A percentile compares a stretch with the other conserved stretches of the same genome.
Conservation (phyloP, 805 yeast species). For the Metschnikowia gelsemii region DNA sequence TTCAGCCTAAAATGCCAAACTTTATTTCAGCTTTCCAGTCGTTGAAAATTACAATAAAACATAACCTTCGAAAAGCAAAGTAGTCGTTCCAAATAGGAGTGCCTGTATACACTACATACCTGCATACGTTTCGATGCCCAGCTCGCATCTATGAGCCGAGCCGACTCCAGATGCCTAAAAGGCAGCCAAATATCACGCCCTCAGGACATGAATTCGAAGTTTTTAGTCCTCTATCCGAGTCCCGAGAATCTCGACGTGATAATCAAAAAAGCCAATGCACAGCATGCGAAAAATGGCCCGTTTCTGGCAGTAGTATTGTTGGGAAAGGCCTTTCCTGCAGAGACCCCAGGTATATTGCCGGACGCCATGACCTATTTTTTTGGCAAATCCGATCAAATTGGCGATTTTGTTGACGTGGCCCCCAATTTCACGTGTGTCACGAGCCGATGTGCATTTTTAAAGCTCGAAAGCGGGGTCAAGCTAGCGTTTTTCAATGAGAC, state of each 20-base stretch:
- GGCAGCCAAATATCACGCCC: too few relatives aligned
- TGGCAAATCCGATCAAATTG: conserved; percentile 13
- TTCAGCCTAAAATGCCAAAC: too few relatives aligned
- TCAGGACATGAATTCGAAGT: conserved; percentile 30
- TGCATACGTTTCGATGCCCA: too few relatives aligned
- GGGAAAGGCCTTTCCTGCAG: conserved; percentile 32
- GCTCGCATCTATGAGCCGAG: too few relatives aligned
- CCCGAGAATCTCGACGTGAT: conserved; percentile 44
- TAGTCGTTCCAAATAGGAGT: too few relatives aligned
- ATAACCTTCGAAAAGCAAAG: too few relatives aligned
- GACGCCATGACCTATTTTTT: conserved; percentile 29
- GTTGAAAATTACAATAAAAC: too few relatives aligned
- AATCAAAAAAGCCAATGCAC: conserved; percentile 44
- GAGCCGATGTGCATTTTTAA: conserved; percentile 33
- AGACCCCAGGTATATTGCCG: conserved; percentile 23
- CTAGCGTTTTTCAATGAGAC: conserved; percentile 46
- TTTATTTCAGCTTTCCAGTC: too few relatives aligned
- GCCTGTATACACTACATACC: too few relatives aligned
- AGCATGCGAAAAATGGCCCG: conserved; percentile 63
- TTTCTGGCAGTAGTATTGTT: conserved; percentile 55
- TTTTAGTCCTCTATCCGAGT: conserved; percentile 48
- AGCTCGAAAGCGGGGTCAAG: conserved; percentile 45
- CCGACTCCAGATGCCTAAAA: too few relatives aligned
- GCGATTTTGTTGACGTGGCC: conserved; percentile 25
- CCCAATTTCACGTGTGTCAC: conserved; percentile 31